These are phyloP conservation scores for Lasiodiplodia hormozganensis DNA, from an alignment of 2,329 filamentous ascomycete genomes.

Conservation along the genomic window DNA sequence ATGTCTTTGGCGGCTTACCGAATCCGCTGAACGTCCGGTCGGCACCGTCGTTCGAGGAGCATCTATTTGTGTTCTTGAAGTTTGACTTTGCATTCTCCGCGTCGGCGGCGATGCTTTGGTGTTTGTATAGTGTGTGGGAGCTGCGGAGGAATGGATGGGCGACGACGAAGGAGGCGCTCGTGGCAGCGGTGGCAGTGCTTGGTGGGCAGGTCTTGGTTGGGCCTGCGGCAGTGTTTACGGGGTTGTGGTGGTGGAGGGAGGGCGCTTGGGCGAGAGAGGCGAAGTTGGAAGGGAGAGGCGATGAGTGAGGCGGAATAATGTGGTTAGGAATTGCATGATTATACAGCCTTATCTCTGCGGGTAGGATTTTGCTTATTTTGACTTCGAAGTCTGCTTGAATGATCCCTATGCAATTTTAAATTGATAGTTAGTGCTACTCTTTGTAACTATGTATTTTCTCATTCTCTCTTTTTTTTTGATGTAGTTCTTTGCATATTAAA, in stretches of 20 bases:
- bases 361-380: no score
- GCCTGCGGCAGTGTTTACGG: constrained; percentile 25
- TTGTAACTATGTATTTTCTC: no score
- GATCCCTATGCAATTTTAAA: fast-evolving
- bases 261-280: constrained; percentile 5
- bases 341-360: no score
- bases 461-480: no score
- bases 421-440: no score
- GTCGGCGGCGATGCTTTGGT: constrained; percentile 3
- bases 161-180: constrained; percentile 10
- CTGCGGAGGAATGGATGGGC: constrained; percentile 24
- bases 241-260: constrained; percentile 30
- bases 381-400: no score
- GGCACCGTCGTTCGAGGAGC: not conserved
- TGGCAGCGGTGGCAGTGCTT: not conserved
- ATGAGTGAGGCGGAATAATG: not conserved
- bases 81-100: constrained; percentile 9
- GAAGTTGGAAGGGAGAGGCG: not conserved
- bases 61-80: constrained; percentile 9
- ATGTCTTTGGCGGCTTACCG: constrained; percentile 27
- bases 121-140: constrained; percentile 26
- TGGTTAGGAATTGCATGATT: no score
- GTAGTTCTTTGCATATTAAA: no score
- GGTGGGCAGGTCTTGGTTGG: constrained; percentile 17
- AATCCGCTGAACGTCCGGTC: not conserved